Evolutionary conservation across 192 early-diverging fungal species (phyloP), one percentile per base, ranked within the genome.

Genomic region (Pilaira anomala): DNA sequence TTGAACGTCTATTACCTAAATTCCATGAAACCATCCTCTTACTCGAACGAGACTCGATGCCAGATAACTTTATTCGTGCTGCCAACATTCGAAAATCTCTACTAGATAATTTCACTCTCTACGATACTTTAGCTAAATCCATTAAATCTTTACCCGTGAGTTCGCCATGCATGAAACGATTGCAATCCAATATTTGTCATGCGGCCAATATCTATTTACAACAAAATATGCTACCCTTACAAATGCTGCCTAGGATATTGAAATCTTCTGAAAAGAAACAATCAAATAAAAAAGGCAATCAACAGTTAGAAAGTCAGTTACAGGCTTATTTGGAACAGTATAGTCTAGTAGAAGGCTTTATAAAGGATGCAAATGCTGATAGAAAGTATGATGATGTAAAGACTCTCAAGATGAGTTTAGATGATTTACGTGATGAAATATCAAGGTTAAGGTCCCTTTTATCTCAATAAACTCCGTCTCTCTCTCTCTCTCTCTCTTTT

Each of bases 211-310:
- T 86, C 62, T 92, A 90, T 41, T 67, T 92, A 42, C 90, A 92
- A 67, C 80, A 80, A 26, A 86, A 87, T 28, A 92, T 92, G 90
- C 83, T 90, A 30, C 85, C 90, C 11, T 75, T 92, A 19, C 83
- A 83, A 8, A 83, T 90, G 64, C 68, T 92, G 24, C 90, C 90
- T 16, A 73, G 76, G 33, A 77, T 85, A 0, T 67, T 87, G 50
- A 81, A 81, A 40, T 59, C 63, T 2, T n/a, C 36, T 49, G 26
- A 65, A 29, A 8, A 53, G 4, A 44, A 8, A 16, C 29, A 53
- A 28, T 13, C 50, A 68, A 21, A 53, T 8, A 26, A 55, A 53
- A 62, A 30, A 50, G 26, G 6, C 29, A n/a, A n/a, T n/a, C n/a
- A n/a, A 30, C 62, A 60, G 3, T 36, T 77, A 11, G 42, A 61